Evolutionary conservation across 73 alveolate genomes (phyloP).

Genomic region (Paramecium sexaurelia): DNA sequence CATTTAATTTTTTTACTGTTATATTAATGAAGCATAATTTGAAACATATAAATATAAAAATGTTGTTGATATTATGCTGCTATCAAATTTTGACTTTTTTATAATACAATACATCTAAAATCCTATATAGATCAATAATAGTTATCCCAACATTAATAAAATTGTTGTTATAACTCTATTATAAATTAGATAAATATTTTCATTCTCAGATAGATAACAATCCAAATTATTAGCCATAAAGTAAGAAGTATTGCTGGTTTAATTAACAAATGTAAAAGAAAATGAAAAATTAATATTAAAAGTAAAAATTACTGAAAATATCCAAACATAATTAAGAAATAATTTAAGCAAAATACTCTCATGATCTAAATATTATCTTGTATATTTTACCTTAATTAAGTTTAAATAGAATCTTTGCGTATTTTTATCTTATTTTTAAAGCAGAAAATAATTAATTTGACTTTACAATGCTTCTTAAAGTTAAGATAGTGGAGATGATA

Average conservation of each 20-base stretch:
- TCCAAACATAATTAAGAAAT: background rate
- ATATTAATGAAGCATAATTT: background rate
- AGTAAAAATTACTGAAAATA: background rate
- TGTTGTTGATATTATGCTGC: background rate
- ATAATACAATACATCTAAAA: background rate
- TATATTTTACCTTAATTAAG: background rate
- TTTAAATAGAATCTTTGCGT: background rate
- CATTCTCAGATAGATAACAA: background rate
- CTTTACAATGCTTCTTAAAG: background rate
- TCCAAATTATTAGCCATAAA: background rate
- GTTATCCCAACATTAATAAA: background rate
- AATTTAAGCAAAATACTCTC: background rate
- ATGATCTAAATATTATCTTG: background rate
- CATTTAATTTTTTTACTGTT: background rate
- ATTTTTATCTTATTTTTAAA: background rate
- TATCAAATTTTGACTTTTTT: background rate
- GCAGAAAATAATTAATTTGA: background rate
- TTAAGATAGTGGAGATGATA: background rate
- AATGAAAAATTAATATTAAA: background rate
- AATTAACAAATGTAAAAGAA: background rate
- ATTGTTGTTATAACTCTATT: background rate
- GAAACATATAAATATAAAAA: background rate
- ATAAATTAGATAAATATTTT: background rate
- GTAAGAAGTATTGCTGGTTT: background rate
- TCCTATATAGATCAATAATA: background rate